Evolutionary conservation across 2,329 filamentous ascomycete genomes (phyloP), one percentile per base, ranked within the genome.

Genomic region (Monosporascus ibericus): DNA sequence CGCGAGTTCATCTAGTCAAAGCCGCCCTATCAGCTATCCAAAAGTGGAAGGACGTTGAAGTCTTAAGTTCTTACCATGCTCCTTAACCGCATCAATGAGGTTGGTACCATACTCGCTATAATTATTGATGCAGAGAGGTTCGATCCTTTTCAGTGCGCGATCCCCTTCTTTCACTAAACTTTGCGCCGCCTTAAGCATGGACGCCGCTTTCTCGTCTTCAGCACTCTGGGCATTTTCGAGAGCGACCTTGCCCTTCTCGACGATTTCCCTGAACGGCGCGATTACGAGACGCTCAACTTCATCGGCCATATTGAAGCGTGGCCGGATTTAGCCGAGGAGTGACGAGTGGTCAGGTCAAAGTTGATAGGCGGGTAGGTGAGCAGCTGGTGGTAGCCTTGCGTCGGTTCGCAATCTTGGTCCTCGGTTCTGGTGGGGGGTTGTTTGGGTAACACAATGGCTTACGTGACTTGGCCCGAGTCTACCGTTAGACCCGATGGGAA

Each of bases 41-140:
- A 47, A 39, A 30, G 17, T 17, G 22, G 44, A 18, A 46, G 36
- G 48, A n/a, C 24, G 17, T 37, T n/a, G 7, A 44, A 44, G 37
- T 39, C 51, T 24, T 24, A 38, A 44, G 44, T 27, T 56, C 72
- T 60, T 67, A 82, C 80, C 76, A 55, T 80, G 76, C 49, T 80
- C 78, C 56, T 77, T 79, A 25, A 83, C 68, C 6, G 75, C 75
- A 55, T 75, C 67, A 20, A 78, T 63, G 57, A 83, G 82, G 54
- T 70, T 73, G 24, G 65, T 57, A 5, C 76, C 75, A 50, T 78
- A 81, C 38, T 79, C 74, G 6, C 75, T 72, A 44, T 74, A 63
- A 47, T 75, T 69, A 50, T 74, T 76, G 54, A 67, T 70, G 61
- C 77, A 81, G 14, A 79, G 63, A 37, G 77, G 77, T 58, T 80